phyloP scores from a whole-genome alignment of 2,329 filamentous ascomycete genomes.

The Fusarium scirpi region DNA sequence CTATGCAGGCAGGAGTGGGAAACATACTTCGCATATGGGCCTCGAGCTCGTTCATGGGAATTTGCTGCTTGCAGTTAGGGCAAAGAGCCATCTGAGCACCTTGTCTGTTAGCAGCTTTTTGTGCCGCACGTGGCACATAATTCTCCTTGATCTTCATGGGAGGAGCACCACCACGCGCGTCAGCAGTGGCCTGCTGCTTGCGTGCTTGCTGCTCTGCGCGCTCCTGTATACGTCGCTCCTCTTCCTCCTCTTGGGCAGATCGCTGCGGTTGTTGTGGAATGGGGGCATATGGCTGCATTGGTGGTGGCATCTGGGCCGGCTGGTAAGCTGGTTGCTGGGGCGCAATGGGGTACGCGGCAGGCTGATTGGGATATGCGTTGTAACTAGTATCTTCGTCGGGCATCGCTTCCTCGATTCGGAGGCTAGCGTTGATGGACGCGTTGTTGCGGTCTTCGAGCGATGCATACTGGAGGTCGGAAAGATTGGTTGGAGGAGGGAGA shows the following conservation, averaged over 20 bases:
- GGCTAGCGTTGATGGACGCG: conserved; percentile 83
- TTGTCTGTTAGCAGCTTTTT: conserved; percentile 74
- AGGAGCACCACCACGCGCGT: conserved; percentile 74
- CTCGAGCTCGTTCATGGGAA: conserved; percentile 87
- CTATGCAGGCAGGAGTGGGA: neutral
- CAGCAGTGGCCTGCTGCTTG: conserved; percentile 82
- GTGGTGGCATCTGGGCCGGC: conserved; percentile 56
- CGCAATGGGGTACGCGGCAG: conserved; percentile 56
- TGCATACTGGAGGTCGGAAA: conserved; percentile 92
- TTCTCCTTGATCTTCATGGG: conserved; percentile 93
- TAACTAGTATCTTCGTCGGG: conserved; percentile 78
- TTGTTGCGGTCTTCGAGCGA: conserved; percentile 95
- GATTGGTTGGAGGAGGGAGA: conserved; percentile 87
- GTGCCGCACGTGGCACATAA: conserved; percentile 87
- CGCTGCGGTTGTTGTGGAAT: conserved; percentile 49
- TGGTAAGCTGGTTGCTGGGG: conserved; percentile 52
- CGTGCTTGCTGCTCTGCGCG: conserved; percentile 69
- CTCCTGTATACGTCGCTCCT: conserved; percentile 72
- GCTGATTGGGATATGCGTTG: conserved; percentile 59
- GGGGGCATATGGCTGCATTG: conserved; percentile 49
- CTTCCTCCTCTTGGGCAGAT: conserved; percentile 69
- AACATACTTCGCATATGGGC: conserved; percentile 87
- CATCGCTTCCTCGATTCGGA: conserved; percentile 95
- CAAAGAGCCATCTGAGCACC: conserved; percentile 79
- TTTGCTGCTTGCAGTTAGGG: conserved; percentile 92